Base-by-base conservation (phyloP, 2,329 filamentous ascomycete species). In the Bertia moriformis region DNA sequence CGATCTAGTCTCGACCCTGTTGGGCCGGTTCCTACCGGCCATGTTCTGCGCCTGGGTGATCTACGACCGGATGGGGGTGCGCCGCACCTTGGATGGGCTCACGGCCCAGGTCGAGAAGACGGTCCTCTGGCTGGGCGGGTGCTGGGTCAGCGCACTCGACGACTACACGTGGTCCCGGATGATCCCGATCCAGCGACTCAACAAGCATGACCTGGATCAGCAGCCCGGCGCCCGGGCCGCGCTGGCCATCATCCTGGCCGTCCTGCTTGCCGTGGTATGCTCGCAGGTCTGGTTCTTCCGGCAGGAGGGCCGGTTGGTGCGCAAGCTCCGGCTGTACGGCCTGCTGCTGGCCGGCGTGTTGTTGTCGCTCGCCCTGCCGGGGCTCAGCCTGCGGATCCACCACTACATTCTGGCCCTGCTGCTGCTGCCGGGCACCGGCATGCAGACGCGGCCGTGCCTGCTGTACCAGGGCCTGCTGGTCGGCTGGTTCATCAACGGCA, bases 151-250 rank as follows among this genome's bases (percentile, higher is more conserved):
- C 14, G 80, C 85, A 1, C 61, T 98, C 47, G 89, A 89, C 51
- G 96, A 96, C 59, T 93, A 95, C 59, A 96, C 91, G 22, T 27
- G 22, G 0, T 85, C 98, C 51, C 83, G 86, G 49, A 82, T 84
- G 60, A 95, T 98, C 44, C 91, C 91, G 0, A 91, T 98, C 46
- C 77, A 87, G 56, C 80, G 91, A 2, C 69, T 98, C n/a, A 96
- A 84, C 5, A 77, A 80, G 0, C 86, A 93, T 54, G 91, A 98
- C 52, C 74, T 98, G 33, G 63, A 81, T 37, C 80, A 87, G 48
- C 87, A 98, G 52, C 89, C 91, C 0, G 91, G 91, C 4, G 91
- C 89, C 1, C 79, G 85, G 41, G 71, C 83, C 1, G 89, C 91
- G 0, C 63, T 98, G 38, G 73, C 83, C 35, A 69, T 84, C 41